Base-by-base conservation (phyloP, 2,329 filamentous ascomycete genomes). In the Nigrograna mackinnonii region DNA sequence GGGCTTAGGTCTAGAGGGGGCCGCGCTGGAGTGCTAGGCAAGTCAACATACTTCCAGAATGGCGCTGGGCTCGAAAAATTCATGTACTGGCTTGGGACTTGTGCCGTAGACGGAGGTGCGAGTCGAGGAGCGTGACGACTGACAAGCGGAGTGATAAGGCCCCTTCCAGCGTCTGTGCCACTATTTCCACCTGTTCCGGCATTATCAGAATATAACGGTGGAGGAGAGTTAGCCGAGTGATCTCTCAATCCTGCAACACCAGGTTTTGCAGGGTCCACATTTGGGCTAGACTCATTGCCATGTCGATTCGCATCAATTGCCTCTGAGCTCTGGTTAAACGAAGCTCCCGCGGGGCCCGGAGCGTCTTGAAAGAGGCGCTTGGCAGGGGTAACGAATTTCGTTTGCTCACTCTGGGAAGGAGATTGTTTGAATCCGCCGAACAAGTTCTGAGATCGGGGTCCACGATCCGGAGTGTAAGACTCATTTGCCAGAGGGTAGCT, bases 21-120 rank as follows among this genome's bases (percentile, higher is more conserved):
- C 9, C 69, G 70, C 6, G 87, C 73, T 2, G 88, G 88, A 2
- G 87, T 91, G 66, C 84, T 89, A 19, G 82, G 80, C 45, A 89
- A 80, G 52, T 91, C 87, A 30, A 87, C 84, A 67, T 88, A 94
- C 66, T 89, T 91, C 89, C 89, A 95, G 67, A 95, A 94, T 0
- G 89, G 88, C 1, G 89, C 89, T 0, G 89, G 89, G 22, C 87
- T 91, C 55, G 86, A 90, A 34, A 89, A 91, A 22, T 89, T 87
- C 80, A 92, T 90, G 65, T 90, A 89, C 59, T 91, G 87, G 60
- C 87, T 91, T 7, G 89, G 89, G 41, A 88, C 78, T 62, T 91
- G 87, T 4, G 87, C 83, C 5, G 89, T 92, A 58, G 86, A 91
- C 0, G 89, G 88, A 21, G 89, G 89, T 1, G 86, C 87, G 30